These are phyloP conservation scores for Colletotrichum sp. DNA, from an alignment of 2,329 filamentous ascomycete genomes.

Conservation along the genomic window DNA sequence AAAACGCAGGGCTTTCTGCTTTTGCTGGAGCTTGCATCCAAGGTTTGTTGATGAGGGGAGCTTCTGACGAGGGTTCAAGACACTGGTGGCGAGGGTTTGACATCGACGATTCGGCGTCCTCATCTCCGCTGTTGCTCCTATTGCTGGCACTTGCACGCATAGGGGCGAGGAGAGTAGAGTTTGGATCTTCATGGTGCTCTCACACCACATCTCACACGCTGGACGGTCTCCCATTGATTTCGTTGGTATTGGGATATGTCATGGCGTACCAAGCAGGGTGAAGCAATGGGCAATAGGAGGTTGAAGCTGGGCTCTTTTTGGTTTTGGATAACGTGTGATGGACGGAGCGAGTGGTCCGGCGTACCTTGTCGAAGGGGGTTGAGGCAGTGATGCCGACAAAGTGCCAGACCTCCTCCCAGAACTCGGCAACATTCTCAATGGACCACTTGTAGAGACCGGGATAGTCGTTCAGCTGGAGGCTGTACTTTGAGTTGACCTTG, in stretches of 20 bases:
- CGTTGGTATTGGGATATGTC: neutral
- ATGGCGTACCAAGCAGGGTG: constrained; percentile 11
- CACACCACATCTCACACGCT: constrained; percentile 6
- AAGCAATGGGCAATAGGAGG: neutral
- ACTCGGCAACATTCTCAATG: constrained; percentile 72
- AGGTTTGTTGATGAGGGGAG: neutral
- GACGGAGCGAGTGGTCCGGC: neutral
- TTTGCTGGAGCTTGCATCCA: neutral
- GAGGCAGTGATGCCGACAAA: constrained; percentile 79
- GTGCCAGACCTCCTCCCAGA: constrained; percentile 88
- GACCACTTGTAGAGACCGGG: constrained; percentile 86
- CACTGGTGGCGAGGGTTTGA: constrained; percentile 6
- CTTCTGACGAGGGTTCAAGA: constrained; percentile 18
- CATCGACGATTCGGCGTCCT: constrained; percentile 1
- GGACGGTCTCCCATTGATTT: neutral
- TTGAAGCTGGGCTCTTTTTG: neutral
- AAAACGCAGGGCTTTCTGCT: neutral
- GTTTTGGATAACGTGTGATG: constrained; percentile 1
- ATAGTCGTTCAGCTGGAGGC: constrained; percentile 68
- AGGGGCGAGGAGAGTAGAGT: neutral
- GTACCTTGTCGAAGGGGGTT: constrained; percentile 63
- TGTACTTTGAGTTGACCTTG: constrained; percentile 70
- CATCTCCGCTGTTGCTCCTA: neutral
- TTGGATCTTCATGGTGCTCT: neutral
- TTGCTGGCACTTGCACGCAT: neutral